Base-by-base conservation (phyloP, 805 yeast genomes). In the Saturnispora silvae region DNA sequence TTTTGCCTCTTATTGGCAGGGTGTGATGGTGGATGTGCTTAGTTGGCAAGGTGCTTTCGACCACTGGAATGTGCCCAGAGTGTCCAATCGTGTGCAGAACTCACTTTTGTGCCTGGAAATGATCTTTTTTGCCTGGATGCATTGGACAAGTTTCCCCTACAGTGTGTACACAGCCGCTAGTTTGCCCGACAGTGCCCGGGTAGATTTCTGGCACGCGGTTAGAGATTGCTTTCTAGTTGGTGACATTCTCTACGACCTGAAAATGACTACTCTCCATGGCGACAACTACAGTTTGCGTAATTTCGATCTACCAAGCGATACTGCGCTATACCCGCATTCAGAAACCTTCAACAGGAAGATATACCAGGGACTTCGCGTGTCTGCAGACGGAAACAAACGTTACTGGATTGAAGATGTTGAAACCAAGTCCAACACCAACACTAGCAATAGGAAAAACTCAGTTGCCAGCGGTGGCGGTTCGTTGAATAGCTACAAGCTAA, bases 1-100 rank as follows among this genome's bases (percentile, higher is more conserved):
- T 34, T 92, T 92, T 66, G 97, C 96, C 18, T 82, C 95, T n/a
- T 92, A 86, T 55, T 92, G 99, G 99, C 98, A 92, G 54, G 85
- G 94, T 0, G 60, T 81, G 7, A 45, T 77, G 1, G 60, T 82
- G 31, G 73, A 75, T 4, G 51, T 74, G 1, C 49, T 80, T 31
- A 62, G 69, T 59, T 62, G 67, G 51, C 46, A 68, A 49, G 69
- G 77, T 37, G 34, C 64, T 30, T 46, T 73, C 43, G 48, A 61
- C 36, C 50, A 37, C 38, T 14, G 48, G 49, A 50, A 56, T 42
- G 38, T 51, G 6, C 40, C 49, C 3, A 56, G 63, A n/a, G 42
- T 54, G 9, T 60, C 59, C 10, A 46, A 61, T 13, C 81, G 85
- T 2, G 77, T 84, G 31, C 94, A 84, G 51, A 85, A 84, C 59